phyloP scores from a whole-genome alignment of 768 basidiomycete genomes.

The Suillus weaverae region DNA sequence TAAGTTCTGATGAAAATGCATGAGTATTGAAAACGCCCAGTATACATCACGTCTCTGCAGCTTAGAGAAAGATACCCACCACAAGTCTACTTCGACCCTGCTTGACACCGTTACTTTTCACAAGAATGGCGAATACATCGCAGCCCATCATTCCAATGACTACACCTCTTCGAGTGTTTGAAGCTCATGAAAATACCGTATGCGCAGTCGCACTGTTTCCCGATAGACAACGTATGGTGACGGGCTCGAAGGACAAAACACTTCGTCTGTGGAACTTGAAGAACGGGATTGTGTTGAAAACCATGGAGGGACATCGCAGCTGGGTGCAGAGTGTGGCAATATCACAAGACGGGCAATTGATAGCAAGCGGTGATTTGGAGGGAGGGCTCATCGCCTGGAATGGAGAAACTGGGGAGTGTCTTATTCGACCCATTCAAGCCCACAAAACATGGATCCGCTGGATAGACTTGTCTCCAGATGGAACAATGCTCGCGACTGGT shows the following conservation, averaged over 20 bases:
- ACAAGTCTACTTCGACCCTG: not conserved
- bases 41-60: not conserved
- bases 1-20: not conserved
- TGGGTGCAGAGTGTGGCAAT: not conserved
- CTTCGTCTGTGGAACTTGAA: not conserved
- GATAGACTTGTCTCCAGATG: not conserved
- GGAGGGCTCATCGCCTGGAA: not conserved
- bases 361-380: not conserved
- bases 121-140: not conserved
- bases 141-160: not conserved
- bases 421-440: not conserved
- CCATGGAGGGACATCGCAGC: not conserved
- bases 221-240: not conserved
- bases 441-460: not conserved
- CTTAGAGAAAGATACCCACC: not conserved
- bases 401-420: not conserved
- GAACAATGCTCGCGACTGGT: not conserved
- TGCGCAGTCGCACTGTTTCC: not conserved
- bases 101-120: not conserved
- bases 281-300: not conserved
- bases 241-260: not conserved
- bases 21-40: conserved; percentile 1
- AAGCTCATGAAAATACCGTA: not conserved
- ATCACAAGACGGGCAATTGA: not conserved
- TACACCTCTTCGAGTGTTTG: not conserved